Base-by-base conservation (phyloP, 495 filamentous ascomycete genomes). In the Penicillium crystallinum region DNA sequence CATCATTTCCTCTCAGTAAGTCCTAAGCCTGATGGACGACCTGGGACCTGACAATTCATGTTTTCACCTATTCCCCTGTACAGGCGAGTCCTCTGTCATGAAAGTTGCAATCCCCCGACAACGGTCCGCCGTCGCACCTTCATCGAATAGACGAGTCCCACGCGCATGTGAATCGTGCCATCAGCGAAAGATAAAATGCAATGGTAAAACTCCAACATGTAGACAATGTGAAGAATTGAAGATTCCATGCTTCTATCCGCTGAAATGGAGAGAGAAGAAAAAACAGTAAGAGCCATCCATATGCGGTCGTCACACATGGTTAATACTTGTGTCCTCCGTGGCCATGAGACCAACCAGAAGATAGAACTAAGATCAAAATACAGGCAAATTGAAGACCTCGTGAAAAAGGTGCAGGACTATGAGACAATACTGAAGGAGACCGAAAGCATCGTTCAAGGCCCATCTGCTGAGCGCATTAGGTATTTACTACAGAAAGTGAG, bases 111-210 rank as follows among this genome's bases (percentile, higher is more conserved):
- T 57, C 12, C 55, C 55, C 14, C 50, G 55, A 14, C 33, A 50
- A 18, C 38, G 27, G 7, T 34, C 33, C 10, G 19, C 2, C 7
- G 34, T 21, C 15, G n/a, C 21, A 29, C 23, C 15, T 14, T 18
- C 40, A 18, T 38, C 43, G 14, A 25, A 35, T 22, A 38, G 41
- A 18, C 70, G 75, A 19, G 74, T 77, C 17, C 67, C 66, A 18
- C 63, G 75, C 50, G 86, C 86, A 10, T 89, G 86, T 57, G 85
- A 85, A 77, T 82, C 85, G 14, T 89, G 86, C 66, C 68, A 83
- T 29, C 79, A 83, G 56, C 72, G 86, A 30, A 85, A 85, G 54
- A 79, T 75, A 37, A 84, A 83, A 61, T 83, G 80, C 61, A 79
- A 72, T 53, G 81, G 81, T 25, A 73, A 73, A 31, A 69, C 67